Base-by-base conservation (phyloP, 305 asterid genomes). In the Fraxinus ornus region DNA sequence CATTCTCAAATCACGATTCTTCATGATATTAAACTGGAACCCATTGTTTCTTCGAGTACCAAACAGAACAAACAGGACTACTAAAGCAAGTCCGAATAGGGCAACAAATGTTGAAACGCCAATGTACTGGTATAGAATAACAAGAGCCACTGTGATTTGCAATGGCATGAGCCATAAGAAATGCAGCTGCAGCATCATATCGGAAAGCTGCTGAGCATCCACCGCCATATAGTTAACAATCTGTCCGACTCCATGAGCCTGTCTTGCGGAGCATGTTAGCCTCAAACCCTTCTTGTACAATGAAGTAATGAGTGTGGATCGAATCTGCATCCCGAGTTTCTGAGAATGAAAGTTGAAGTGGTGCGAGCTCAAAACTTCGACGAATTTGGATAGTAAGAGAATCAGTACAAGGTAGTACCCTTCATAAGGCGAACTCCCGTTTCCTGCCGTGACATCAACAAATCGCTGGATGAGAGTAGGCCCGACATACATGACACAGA, bases 151-250 rank as follows among this genome's bases (percentile, higher is more conserved):
- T 0, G 75, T n/a, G 1, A 93, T 87, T 90, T 95, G 98, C 83
- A 94, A n/a, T 0, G 98, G 99, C 98, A 91, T 94, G 3, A 93
- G 83, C 99, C 99, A 96, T 52, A 96, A 62, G 83, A 85, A 87
- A 52, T 96, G 98, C 3, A 96, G 88, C 88, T 96, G 99, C 37
- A 96, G 85, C 97, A 96, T 93, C 99, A 96, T 96, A 81, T 96
- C 98, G 0, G 98, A 90, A 0, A 96, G 91, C 89, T 96, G 99
- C 82, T 96, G 99, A 19, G 98, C 97, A 82, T 96, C 99, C 10
- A 96, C 98, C 0, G 97, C 98, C 98, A 96, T 96, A 87, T 96
- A 96, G 81, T 96, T 94, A 22, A 96, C 99, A 41, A 94, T 96
- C 83, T 94, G 99, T 3, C 99, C 99, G 1, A 96, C 92, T 1